phyloP scores from a whole-genome alignment of 306 rosid species.

The Lathyrus sativus region DNA sequence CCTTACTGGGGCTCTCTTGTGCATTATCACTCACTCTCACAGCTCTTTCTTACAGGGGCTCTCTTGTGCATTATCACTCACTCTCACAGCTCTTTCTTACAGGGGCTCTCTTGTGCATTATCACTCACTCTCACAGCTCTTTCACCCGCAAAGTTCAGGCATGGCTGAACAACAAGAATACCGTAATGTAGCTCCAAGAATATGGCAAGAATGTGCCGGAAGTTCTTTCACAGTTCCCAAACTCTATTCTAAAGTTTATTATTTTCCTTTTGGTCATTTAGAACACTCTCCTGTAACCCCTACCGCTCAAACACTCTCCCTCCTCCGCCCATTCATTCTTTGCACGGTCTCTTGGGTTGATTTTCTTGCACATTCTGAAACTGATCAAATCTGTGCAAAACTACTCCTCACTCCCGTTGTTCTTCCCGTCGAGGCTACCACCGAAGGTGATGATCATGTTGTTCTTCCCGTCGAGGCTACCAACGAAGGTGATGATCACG shows the following conservation, averaged over 20 bases:
- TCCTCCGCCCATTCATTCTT: constrained; percentile 41
- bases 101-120: too few species aligned
- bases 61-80: too few species aligned
- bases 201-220: not conserved
- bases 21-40: too few species aligned
- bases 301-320: constrained; percentile 24
- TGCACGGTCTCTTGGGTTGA: constrained; percentile 34
- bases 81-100: too few species aligned
- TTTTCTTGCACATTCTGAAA: constrained; percentile 49
- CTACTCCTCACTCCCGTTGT: constrained; percentile 33
- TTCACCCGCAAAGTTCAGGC: too few species aligned
- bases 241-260: constrained; percentile 64
- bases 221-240: constrained; percentile 44
- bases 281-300: constrained; percentile 44
- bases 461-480: not conserved
- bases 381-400: constrained; percentile 70
- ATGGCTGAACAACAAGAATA: not conserved
- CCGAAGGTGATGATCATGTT: not conserved
- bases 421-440: not conserved
- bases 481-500: not conserved
- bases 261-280: constrained; percentile 71
- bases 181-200: constrained; percentile 10
- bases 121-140: too few species aligned
- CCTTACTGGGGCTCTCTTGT: too few species aligned
- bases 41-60: too few species aligned